Evolutionary conservation across 257 asterid genomes (phyloP), one percentile per base, ranked within the genome.

Genomic region (Fraxinus cuspidata): DNA sequence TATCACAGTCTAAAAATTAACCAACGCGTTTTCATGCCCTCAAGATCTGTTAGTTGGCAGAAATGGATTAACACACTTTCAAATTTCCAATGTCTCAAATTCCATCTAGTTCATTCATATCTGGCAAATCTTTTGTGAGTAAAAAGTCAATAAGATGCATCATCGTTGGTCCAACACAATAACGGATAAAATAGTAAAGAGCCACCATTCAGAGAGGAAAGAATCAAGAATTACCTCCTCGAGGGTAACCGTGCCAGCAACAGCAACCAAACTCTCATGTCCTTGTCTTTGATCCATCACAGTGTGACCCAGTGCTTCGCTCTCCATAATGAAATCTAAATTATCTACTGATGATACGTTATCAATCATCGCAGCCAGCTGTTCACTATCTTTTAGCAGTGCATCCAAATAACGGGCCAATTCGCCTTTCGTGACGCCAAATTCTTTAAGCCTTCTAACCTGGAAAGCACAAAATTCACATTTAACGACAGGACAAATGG

Each of bases 201-300:
- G 71, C 60, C 81, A 71, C 76, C 64, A 69, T 76, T 66, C 74
- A 74, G 69, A 72, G 74, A 23, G 74, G 70, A 82, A 72, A 71
- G 4, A 76, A 71, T 42, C 78, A 71, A 77, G 8, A 23, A 71
- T 77, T 88, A 96, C 99, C 93, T 96, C 99, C 86, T 92, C 99
- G 72, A 94, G 97, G 78, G 97, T 87, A 76, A 96, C 88, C 3
- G 99, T 96, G 79, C 96, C 92, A 65, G 98, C 97, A 80, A 96
- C 77, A 78, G 92, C 92, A 86, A 96, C 86, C 87, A 96, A 86
- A 84, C 97, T 87, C 87, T 93, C 98, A 66, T 96, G 99, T 67
- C 97, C 98, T 88, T 96, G 99, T 77, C 92, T 85, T 83, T 93
- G 99, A 86, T 96, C 99, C 99, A 93, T 96, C 77, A 96, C 92